Evolutionary conservation across 108 stramenopile species (phyloP).

Genomic region (Bacterosira constricta): DNA sequence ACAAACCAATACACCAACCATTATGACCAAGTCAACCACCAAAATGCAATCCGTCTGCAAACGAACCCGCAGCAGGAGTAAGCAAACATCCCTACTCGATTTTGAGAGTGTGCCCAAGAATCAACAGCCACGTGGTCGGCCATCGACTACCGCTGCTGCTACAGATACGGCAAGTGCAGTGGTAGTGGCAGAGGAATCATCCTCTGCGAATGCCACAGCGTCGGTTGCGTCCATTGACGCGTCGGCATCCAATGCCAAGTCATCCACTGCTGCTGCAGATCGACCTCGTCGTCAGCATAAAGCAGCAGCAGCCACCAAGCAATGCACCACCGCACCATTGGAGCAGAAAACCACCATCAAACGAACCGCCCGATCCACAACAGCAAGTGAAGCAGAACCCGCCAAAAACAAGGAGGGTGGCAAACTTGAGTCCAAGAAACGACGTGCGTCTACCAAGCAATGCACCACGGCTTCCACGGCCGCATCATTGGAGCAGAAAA

Average conservation of each 20-base stretch:
- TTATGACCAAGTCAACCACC: background rate
- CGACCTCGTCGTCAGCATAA: background rate
- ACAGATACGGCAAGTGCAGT: background rate
- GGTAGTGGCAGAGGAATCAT: background rate
- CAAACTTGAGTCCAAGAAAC: no score
- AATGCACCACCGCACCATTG: no score
- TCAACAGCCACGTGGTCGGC: background rate
- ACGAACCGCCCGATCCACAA: no score
- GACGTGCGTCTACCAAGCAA: no score
- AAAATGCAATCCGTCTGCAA: background rate
- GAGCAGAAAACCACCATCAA: no score
- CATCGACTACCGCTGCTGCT: background rate
- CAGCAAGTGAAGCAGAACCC: no score
- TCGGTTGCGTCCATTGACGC: background rate
- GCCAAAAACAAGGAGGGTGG: no score
- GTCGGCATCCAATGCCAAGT: background rate
- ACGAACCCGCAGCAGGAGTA: slow-evolving; percentile 9
- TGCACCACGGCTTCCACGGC: no score
- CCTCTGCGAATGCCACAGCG: background rate
- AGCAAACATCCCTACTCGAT: slow-evolving; percentile 12
- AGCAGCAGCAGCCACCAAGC: background rate
- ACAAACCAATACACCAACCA: no score
- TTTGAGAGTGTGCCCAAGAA: background rate
- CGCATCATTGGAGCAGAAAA: no score
- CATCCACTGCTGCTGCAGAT: background rate